Conservation (phyloP, 148 eudicot species). For the Vaccinium myrtillus region DNA sequence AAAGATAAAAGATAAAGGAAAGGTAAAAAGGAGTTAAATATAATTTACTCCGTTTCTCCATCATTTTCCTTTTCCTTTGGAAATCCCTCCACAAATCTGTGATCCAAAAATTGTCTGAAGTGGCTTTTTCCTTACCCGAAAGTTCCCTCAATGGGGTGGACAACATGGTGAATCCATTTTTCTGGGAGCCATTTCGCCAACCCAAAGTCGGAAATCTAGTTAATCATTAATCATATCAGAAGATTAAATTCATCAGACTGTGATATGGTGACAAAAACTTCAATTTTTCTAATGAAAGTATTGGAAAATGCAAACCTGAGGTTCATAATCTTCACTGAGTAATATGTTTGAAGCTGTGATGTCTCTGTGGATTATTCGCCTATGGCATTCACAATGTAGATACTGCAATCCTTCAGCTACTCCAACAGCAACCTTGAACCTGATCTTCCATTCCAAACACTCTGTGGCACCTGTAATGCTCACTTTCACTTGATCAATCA, state of each 20-base stretch:
- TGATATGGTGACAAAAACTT: background rate
- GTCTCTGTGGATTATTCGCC: slow-evolving; percentile 95
- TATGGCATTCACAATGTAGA: slow-evolving; percentile 75
- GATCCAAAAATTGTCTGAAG: background rate
- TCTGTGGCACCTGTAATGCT: slow-evolving; percentile 52
- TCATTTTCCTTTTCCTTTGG: no score
- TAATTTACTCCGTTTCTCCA: no score
- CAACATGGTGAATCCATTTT: slow-evolving; percentile 83
- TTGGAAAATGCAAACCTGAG: slow-evolving; percentile 48
- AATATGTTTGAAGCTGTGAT: slow-evolving; percentile 94
- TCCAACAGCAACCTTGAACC: slow-evolving; percentile 74
- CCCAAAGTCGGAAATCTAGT: slow-evolving; percentile 95
- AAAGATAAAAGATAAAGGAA: background rate
- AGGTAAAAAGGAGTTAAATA: background rate
- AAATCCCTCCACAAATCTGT: background rate
- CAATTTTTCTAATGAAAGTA: background rate
- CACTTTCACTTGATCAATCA: slow-evolving; percentile 9
- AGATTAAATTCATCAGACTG: background rate
- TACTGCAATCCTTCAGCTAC: slow-evolving; percentile 86
- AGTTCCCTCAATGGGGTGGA: slow-evolving; percentile 92
- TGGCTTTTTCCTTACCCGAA: slow-evolving; percentile 58
- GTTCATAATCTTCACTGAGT: slow-evolving; percentile 63
- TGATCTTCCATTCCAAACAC: slow-evolving; percentile 54
- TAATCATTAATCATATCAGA: background rate
- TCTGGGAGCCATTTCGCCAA: slow-evolving; percentile 98